phyloP scores from a whole-genome alignment of 768 basidiomycete genomes.

The Agaricus subrufescens region DNA sequence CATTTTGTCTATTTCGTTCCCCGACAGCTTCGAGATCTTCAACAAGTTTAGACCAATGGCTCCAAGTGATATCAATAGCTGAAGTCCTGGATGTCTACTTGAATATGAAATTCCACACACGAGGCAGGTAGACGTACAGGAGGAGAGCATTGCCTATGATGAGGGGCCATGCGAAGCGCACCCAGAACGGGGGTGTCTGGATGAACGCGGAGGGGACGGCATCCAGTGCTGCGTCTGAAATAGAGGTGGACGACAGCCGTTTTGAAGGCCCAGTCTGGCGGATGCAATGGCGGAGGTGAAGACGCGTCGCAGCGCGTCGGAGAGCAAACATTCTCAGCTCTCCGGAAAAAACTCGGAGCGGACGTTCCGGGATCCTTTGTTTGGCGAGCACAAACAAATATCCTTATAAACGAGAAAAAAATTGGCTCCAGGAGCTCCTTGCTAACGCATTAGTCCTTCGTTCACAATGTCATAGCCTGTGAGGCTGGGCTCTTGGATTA shows the following conservation, averaged over 20 bases:
- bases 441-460: too few species aligned
- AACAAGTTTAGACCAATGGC: slow-evolving; percentile 24
- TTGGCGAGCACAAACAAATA: too few species aligned
- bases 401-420: too few species aligned
- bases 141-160: slow-evolving; percentile 8
- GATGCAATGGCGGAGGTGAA: too few species aligned
- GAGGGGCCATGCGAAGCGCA: slow-evolving; percentile 9
- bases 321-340: too few species aligned
- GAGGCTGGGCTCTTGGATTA: too few species aligned
- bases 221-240: neutral
- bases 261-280: neutral
- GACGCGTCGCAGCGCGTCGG: too few species aligned
- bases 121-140: neutral
- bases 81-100: slow-evolving; percentile 17
- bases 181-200: slow-evolving; percentile 3
- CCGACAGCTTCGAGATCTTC: slow-evolving; percentile 18
- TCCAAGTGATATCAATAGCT: slow-evolving; percentile 29
- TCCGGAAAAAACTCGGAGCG: too few species aligned
- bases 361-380: too few species aligned
- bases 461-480: too few species aligned
- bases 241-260: neutral
- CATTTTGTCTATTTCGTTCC: slow-evolving; percentile 10
- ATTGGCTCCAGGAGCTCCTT: too few species aligned
- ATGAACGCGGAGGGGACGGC: neutral
- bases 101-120: neutral